A percentile compares a stretch with the other conserved stretches of the same genome.
These are phyloP conservation scores for Tinospora cordifolia DNA, from an alignment of 164 flowering plant species.

Conservation along the genomic window DNA sequence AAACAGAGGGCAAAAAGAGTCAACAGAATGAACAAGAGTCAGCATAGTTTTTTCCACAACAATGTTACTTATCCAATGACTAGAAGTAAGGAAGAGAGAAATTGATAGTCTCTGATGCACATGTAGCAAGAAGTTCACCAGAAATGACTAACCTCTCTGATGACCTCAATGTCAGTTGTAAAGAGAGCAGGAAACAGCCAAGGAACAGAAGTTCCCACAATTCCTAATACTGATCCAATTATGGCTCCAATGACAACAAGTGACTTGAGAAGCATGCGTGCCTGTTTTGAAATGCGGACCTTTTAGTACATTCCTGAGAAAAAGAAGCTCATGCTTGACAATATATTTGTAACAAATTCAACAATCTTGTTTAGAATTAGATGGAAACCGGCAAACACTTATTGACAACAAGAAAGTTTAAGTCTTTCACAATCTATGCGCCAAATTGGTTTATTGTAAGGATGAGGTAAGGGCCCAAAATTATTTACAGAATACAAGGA, in stretches of 20 bases:
- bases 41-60: no score
- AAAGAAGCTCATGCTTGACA: background rate
- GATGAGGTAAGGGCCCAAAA: no score
- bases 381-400: background rate
- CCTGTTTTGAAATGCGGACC: constrained; percentile 38
- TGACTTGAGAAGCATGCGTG: constrained; percentile 65
- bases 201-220: constrained; percentile 60
- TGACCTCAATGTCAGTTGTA: constrained; percentile 52
- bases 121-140: background rate
- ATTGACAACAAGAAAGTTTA: no score
- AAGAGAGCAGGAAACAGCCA: constrained; percentile 71
- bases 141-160: constrained; percentile 54
- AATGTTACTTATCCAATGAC: background rate
- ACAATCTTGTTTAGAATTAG: background rate
- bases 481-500: no score
- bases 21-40: no score
- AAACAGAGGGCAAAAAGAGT: no score
- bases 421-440: no score
- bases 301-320: constrained; percentile 11
- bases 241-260: constrained; percentile 72
- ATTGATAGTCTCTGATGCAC: no score
- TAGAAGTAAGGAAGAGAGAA: background rate
- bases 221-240: constrained; percentile 53
- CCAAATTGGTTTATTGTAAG: no score
- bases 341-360: background rate